These are phyloP conservation scores for Apiospora saccharicola DNA, from an alignment of 2,329 filamentous ascomycete genomes.

Conservation along the genomic window DNA sequence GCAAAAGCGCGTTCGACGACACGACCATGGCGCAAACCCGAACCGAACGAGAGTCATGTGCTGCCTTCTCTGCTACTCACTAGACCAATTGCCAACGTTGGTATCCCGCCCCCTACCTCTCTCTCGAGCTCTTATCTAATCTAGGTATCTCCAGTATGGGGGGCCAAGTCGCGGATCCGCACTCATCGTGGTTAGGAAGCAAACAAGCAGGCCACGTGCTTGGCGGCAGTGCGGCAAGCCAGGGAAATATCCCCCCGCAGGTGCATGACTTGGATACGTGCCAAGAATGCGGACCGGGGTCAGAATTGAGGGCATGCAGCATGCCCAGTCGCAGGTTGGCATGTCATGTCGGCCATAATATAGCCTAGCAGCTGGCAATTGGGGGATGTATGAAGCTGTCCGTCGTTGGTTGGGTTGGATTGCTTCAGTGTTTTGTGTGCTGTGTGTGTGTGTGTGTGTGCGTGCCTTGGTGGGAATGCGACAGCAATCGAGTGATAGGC, in stretches of 20 bases:
- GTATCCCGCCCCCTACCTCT: background rate
- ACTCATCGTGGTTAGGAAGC: background rate
- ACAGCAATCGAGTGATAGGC: background rate
- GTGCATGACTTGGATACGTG: constrained; percentile 16
- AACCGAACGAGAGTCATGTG: constrained; percentile 14
- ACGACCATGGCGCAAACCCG: background rate
- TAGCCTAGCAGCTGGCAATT: background rate
- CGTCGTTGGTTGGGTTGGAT: background rate
- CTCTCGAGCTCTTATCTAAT: background rate
- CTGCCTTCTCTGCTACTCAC: background rate
- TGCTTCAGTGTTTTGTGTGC: background rate
- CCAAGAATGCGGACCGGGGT: background rate
- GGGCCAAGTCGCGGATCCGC: background rate
- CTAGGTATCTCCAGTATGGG: background rate
- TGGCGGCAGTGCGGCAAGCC: background rate
- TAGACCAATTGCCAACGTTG: background rate
- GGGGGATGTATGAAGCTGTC: background rate
- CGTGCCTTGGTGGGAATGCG: too few relatives aligned
- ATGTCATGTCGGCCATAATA: background rate
- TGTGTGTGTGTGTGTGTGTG: too few relatives aligned
- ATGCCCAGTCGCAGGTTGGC: background rate
- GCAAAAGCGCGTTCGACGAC: background rate
- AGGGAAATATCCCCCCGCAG: background rate
- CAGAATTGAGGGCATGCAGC: background rate
- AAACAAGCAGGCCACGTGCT: constrained; percentile 8